Conservation (phyloP, 345 rosid genomes). For the Moricandia arvensis region DNA sequence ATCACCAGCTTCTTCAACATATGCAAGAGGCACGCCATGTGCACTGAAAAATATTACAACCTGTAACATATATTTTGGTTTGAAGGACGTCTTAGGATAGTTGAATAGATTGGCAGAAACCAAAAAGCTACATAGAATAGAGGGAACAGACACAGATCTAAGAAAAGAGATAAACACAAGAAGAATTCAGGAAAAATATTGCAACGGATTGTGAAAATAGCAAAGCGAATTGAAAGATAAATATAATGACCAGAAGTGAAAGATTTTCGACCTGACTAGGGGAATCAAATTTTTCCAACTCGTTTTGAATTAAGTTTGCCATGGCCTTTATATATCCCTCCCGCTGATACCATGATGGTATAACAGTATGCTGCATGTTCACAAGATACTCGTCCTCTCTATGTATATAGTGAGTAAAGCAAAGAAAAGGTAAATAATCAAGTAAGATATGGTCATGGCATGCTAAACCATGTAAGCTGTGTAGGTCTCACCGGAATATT, state of each 20-base stretch:
- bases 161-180: neutral
- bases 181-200: neutral
- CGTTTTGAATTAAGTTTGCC: slow-evolving; percentile 78
- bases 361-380: slow-evolving; percentile 97
- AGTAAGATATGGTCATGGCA: slow-evolving; percentile 10
- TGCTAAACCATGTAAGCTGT: slow-evolving; percentile 17
- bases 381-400: slow-evolving; percentile 98
- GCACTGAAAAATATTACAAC: slow-evolving; percentile 98
- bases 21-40: slow-evolving; percentile 99
- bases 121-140: neutral
- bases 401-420: slow-evolving; percentile 24
- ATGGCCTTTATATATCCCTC: slow-evolving; percentile 92
- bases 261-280: slow-evolving; percentile 61
- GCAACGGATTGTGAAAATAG: slow-evolving; percentile 4
- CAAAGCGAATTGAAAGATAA: neutral
- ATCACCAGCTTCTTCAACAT: slow-evolving; percentile 98
- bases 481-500: slow-evolving; percentile 69
- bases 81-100: slow-evolving; percentile 29
- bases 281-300: slow-evolving; percentile 59
- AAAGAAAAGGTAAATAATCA: slow-evolving; percentile 21
- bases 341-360: slow-evolving; percentile 99
- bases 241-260: neutral
- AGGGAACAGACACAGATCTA: neutral
- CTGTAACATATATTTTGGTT: slow-evolving; percentile 47
- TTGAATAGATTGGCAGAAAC: neutral